A percentile compares a stretch with the other conserved stretches of the same genome.
phyloP scores from a whole-genome alignment of 306 rosid genomes.

The Fragaria iinumae region DNA sequence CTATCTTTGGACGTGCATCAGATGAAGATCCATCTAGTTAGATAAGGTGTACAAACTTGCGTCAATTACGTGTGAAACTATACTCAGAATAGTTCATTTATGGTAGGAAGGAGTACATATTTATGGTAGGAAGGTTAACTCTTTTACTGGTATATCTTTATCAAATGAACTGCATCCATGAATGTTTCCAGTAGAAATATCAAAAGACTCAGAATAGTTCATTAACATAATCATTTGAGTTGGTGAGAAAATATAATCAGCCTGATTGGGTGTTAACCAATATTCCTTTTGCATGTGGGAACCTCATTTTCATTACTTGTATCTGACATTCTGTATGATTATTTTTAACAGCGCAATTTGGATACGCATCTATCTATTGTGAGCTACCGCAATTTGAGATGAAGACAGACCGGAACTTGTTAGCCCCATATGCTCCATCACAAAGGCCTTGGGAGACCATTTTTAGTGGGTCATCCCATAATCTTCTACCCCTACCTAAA shows the following conservation, averaged over 20 bases:
- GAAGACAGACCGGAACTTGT: conserved; percentile 37
- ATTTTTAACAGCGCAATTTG: conserved; percentile 52
- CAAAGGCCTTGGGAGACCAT: conserved; percentile 88
- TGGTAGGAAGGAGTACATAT: not conserved
- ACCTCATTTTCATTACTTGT: not conserved
- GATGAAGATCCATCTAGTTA: not conserved
- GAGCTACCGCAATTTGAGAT: conserved; percentile 59
- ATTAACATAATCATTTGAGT: not conserved
- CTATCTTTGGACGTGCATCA: not conserved
- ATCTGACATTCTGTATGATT: not conserved
- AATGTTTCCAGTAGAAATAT: not conserved
- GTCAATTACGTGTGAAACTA: not conserved
- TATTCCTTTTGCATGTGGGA: not conserved
- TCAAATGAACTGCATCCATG: not conserved
- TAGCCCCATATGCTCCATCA: conserved; percentile 54
- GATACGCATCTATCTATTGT: conserved; percentile 74
- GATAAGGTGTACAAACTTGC: not conserved
- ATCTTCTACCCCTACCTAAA: conserved; percentile 78
- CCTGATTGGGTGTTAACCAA: not conserved
- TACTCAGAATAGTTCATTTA: not conserved
- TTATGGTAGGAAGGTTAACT: not conserved
- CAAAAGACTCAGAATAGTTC: not conserved
- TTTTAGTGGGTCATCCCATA: conserved; percentile 72
- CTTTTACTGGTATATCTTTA: not conserved
- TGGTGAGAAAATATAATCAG: not conserved